Evolutionary conservation across 2,329 filamentous ascomycete species (phyloP).

Genomic region (Cercospora sp.): DNA sequence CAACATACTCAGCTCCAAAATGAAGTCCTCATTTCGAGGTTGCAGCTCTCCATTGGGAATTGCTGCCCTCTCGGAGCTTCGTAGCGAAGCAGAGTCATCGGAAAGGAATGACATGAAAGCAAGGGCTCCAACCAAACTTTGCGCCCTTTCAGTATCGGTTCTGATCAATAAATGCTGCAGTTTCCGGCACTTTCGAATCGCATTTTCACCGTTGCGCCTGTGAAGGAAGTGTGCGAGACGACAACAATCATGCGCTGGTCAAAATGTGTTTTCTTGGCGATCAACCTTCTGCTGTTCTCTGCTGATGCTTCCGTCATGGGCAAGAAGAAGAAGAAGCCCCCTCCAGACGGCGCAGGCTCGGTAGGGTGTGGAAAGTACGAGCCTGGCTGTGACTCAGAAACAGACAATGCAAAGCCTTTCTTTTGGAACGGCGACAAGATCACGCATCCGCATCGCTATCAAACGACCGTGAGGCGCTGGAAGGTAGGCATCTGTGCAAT

Average conservation of each 20-base stretch:
- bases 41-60: neutral
- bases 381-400: neutral
- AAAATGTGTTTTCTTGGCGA: neutral
- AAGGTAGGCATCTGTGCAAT: neutral
- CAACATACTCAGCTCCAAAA: neutral
- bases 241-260: neutral
- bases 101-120: neutral
- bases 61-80: neutral
- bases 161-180: neutral
- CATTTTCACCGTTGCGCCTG: neutral
- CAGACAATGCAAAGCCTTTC: neutral
- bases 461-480: neutral
- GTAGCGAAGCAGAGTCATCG: neutral
- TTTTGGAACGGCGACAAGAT: neutral
- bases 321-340: neutral
- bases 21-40: neutral
- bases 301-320: neutral
- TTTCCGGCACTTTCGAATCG: neutral
- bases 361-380: neutral
- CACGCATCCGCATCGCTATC: neutral
- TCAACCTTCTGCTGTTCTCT: neutral
- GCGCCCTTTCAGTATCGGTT: neutral
- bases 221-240: neutral
- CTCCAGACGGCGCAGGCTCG: neutral
- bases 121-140: neutral